phyloP scores from a whole-genome alignment of 768 basidiomycete species.

The Agrocybe pediades region DNA sequence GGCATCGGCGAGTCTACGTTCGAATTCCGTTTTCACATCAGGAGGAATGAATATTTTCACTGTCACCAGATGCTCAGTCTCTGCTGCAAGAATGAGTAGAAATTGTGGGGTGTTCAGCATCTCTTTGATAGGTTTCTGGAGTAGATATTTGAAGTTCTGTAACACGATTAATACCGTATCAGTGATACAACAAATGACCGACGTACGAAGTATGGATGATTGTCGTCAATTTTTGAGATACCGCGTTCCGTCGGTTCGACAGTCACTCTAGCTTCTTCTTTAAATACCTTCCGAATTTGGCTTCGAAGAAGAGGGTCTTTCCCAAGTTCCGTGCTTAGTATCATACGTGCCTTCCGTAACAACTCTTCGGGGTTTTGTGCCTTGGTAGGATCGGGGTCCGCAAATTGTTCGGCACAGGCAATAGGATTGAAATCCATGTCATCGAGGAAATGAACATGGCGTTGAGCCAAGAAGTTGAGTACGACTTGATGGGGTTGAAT shows the following conservation, averaged over 20 bases:
- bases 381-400: slow-evolving; percentile 63
- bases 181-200: background rate
- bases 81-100: slow-evolving; percentile 88
- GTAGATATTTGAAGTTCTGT: slow-evolving; percentile 95
- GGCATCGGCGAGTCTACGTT: slow-evolving; percentile 75
- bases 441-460: slow-evolving; percentile 68
- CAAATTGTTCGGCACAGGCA: slow-evolving; percentile 86
- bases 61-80: slow-evolving; percentile 84
- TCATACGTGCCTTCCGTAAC: slow-evolving; percentile 74
- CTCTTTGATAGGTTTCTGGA: slow-evolving; percentile 69
- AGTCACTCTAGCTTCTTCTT: slow-evolving; percentile 71
- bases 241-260: slow-evolving; percentile 90
- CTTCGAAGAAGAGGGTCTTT: slow-evolving; percentile 89
- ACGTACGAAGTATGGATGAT: slow-evolving; percentile 72
- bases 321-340: slow-evolving; percentile 87
- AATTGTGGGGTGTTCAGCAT: slow-evolving; percentile 81
- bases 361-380: slow-evolving; percentile 66
- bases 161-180: slow-evolving; percentile 6
- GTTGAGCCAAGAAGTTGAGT: slow-evolving; percentile 70
- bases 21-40: slow-evolving; percentile 64
- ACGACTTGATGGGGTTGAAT: slow-evolving; percentile 82
- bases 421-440: slow-evolving; percentile 82
- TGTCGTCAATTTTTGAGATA: slow-evolving; percentile 71
- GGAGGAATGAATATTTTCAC: slow-evolving; percentile 69
- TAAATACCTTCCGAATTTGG: slow-evolving; percentile 75